Percentiles rank a stretch among this genome's conserved stretches.
Evolutionary conservation across 306 rosid species (phyloP).

Genomic region (Casuarina cunninghamiana): DNA sequence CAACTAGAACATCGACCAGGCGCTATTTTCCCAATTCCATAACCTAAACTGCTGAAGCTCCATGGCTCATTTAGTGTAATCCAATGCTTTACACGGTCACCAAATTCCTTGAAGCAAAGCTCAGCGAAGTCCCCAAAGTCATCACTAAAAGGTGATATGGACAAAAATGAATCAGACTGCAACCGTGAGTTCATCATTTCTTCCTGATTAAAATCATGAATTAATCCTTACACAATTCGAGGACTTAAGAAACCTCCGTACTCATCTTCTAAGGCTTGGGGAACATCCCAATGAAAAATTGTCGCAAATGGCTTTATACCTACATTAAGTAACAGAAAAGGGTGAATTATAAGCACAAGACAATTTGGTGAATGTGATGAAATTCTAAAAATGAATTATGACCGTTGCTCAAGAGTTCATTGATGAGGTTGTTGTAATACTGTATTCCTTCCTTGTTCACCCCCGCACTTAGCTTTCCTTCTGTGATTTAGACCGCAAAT

Average conservation of each 20-base stretch:
- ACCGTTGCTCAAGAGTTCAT: conserved; percentile 39
- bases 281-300: conserved; percentile 50
- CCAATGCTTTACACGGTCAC: conserved; percentile 72
- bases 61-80: conserved; percentile 68
- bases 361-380: neutral
- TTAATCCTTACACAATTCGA: conserved; percentile 43
- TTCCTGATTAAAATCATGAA: neutral
- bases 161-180: neutral
- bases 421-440: conserved; percentile 41
- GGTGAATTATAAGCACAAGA: neutral
- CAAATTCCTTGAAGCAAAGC: conserved; percentile 62
- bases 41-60: conserved; percentile 38
- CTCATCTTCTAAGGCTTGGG: conserved; percentile 46
- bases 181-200: conserved; percentile 9
- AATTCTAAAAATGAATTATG: neutral
- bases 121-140: conserved; percentile 59
- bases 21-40: conserved; percentile 43
- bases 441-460: conserved; percentile 46
- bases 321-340: neutral
- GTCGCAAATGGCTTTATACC: conserved; percentile 41
- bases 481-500: conserved; percentile 7
- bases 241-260: conserved; percentile 56
- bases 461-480: conserved; percentile 45
- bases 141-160: conserved; percentile 19
- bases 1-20: conserved; percentile 69